A percentile compares a stretch with the other conserved stretches of the same genome.
These are phyloP conservation scores for Rhamnella rubrinervis DNA, from an alignment of 331 rosid genomes.

Conservation along the genomic window DNA sequence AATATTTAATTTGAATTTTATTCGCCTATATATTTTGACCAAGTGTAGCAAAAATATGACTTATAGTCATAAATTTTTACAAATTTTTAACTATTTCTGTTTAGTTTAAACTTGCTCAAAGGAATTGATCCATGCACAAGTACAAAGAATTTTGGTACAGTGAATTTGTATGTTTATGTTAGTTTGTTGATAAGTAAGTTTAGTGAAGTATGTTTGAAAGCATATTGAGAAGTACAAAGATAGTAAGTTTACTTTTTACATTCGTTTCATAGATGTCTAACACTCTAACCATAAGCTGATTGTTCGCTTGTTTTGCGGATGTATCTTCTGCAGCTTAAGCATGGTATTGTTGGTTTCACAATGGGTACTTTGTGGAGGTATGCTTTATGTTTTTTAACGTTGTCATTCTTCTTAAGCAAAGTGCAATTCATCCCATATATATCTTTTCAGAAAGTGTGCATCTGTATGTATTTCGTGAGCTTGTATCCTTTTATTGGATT, in stretches of 20 bases:
- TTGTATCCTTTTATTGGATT: too few species aligned
- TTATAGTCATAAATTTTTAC: too few species aligned
- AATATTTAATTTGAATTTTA: neutral
- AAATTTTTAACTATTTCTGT: too few species aligned
- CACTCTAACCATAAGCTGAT: neutral
- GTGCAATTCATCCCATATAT: too few species aligned
- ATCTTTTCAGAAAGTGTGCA: too few species aligned
- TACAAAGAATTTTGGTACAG: too few species aligned
- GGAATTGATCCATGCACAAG: neutral
- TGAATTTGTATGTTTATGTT: too few species aligned
- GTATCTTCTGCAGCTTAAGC: constrained; percentile 77
- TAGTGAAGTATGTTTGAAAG: constrained; percentile 5
- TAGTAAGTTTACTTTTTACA: neutral
- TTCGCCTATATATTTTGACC: too few species aligned
- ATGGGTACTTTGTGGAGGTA: constrained; percentile 98
- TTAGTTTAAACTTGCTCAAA: too few species aligned
- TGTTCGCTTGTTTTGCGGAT: constrained; percentile 31
- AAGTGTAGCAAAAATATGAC: too few species aligned
- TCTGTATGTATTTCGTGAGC: too few species aligned
- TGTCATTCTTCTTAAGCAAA: too few species aligned
- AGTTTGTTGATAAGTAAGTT: neutral
- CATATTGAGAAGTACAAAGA: neutral
- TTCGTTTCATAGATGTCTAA: neutral
- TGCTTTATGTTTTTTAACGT: constrained; percentile 7
- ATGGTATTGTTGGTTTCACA: constrained; percentile 81